phyloP scores from a whole-genome alignment of 352 stramenopile genomes.

The Pythium plurisporium region DNA sequence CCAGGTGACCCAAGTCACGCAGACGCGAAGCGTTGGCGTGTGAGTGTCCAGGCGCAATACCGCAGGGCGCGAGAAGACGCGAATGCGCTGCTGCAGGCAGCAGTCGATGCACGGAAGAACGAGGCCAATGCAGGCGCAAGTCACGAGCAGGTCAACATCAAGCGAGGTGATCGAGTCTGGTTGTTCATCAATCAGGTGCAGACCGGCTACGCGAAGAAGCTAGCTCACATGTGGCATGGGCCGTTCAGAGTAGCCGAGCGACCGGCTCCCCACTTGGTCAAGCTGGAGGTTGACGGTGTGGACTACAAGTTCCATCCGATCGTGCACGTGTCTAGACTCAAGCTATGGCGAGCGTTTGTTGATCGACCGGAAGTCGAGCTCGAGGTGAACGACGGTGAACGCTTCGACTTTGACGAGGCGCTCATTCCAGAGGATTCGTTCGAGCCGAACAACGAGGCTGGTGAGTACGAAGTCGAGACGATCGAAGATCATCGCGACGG shows the following conservation, averaged over 20 bases:
- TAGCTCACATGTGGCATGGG: slow-evolving; percentile 24
- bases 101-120: slow-evolving; percentile 2
- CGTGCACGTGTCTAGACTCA: slow-evolving; percentile 13
- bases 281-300: slow-evolving; percentile 5
- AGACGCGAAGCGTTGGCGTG: background rate
- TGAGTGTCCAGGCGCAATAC: background rate
- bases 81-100: slow-evolving; percentile 4
- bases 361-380: slow-evolving; percentile 1
- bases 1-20: background rate
- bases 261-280: background rate
- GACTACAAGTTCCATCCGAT: slow-evolving; percentile 9
- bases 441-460: slow-evolving; percentile 5
- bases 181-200: slow-evolving; percentile 21
- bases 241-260: slow-evolving; percentile 18
- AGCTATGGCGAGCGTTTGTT: slow-evolving; percentile 1
- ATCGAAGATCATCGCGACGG: background rate
- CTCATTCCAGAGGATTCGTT: slow-evolving; percentile 21
- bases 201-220: slow-evolving; percentile 11
- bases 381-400: background rate
- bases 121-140: background rate
- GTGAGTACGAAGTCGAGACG: slow-evolving; percentile 18
- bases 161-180: slow-evolving; percentile 17
- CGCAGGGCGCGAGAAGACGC: background rate
- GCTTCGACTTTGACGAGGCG: slow-evolving; percentile 23
- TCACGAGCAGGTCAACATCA: background rate